Conservation (phyloP, 805 yeast genomes). For the Metahyphopichia silvanorum region DNA sequence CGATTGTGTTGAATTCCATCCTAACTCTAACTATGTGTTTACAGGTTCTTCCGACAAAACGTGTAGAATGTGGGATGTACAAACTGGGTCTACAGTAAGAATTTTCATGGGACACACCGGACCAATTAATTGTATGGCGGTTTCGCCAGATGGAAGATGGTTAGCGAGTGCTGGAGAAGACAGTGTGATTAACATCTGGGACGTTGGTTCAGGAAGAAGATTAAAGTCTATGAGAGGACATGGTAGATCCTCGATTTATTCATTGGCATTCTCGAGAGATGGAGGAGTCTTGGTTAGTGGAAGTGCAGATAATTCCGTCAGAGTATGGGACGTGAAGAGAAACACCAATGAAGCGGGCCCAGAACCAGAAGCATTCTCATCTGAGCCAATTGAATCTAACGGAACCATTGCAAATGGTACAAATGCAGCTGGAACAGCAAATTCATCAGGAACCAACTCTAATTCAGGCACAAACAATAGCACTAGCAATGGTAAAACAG, state of each 20-base stretch:
- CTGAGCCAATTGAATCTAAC: conserved; percentile 10
- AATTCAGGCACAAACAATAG: conserved; percentile 13
- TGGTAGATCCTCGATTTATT: conserved; percentile 81
- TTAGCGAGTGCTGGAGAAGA: conserved; percentile 95
- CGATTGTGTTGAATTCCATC: conserved; percentile 92
- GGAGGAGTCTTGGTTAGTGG: conserved; percentile 89
- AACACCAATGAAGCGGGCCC: conserved; percentile 79
- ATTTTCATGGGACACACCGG: conserved; percentile 90
- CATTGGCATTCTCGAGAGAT: conserved; percentile 79
- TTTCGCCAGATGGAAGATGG: conserved; percentile 97
- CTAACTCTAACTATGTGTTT: conserved; percentile 89
- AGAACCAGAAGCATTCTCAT: conserved; percentile 66
- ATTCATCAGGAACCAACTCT: conserved; percentile 7
- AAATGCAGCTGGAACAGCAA: conserved; percentile 1
- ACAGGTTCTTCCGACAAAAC: conserved; percentile 97
- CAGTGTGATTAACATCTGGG: conserved; percentile 86
- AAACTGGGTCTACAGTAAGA: conserved; percentile 83
- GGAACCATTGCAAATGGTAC: conserved; percentile 7
- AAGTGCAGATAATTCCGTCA: conserved; percentile 87
- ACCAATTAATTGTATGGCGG: conserved; percentile 81
- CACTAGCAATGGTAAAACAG: conserved; percentile 14
- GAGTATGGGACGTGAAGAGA: conserved; percentile 93
- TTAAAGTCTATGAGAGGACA: conserved; percentile 94
- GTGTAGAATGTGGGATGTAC: conserved; percentile 97
- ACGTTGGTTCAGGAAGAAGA: conserved; percentile 84